A percentile compares a stretch with the other conserved stretches of the same genome.
phyloP scores from a whole-genome alignment of 139 green algal genomes.

The Tetradesmus lagerheimii region DNA sequence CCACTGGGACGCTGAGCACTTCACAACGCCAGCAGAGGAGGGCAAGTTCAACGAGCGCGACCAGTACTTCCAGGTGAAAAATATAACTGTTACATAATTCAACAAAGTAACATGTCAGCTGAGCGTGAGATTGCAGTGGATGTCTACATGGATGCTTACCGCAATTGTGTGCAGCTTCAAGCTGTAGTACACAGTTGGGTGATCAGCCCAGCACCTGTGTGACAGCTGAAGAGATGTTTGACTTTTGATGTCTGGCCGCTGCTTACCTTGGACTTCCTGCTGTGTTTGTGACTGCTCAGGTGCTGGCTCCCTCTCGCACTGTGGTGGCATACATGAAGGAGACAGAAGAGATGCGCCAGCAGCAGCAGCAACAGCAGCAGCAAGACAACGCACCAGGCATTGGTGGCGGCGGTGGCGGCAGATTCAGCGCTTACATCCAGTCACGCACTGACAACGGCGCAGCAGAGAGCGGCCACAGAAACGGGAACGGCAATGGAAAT shows the following conservation, averaged over 20 bases:
- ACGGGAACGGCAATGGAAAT: slow-evolving; percentile 15
- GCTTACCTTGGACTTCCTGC: no score
- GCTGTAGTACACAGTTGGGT: no score
- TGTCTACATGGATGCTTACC: no score
- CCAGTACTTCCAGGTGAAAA: slow-evolving; percentile 57
- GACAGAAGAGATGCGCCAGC: slow-evolving; percentile 29
- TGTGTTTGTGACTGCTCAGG: slow-evolving; percentile 35
- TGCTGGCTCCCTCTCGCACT: slow-evolving; percentile 72
- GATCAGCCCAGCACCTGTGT: no score
- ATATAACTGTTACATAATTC: no score
- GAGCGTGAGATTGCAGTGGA: no score
- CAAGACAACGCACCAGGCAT: not conserved
- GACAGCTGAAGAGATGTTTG: no score
- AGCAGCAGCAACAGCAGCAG: slow-evolving; percentile 20
- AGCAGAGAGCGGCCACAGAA: not conserved
- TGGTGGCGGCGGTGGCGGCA: not conserved
- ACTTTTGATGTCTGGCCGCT: not conserved
- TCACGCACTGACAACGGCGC: not conserved
- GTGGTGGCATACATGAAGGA: slow-evolving; percentile 71
- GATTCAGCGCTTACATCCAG: slow-evolving; percentile 15
- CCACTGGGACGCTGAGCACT: slow-evolving; percentile 81
- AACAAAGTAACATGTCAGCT: no score
- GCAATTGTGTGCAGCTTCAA: no score
- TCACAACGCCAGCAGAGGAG: slow-evolving; percentile 70
- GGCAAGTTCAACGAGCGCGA: slow-evolving; percentile 65